Percentiles rank a stretch among this genome's conserved stretches.
phyloP scores from a whole-genome alignment of 2,329 filamentous ascomycete genomes.

The Balansia obtecta region DNA sequence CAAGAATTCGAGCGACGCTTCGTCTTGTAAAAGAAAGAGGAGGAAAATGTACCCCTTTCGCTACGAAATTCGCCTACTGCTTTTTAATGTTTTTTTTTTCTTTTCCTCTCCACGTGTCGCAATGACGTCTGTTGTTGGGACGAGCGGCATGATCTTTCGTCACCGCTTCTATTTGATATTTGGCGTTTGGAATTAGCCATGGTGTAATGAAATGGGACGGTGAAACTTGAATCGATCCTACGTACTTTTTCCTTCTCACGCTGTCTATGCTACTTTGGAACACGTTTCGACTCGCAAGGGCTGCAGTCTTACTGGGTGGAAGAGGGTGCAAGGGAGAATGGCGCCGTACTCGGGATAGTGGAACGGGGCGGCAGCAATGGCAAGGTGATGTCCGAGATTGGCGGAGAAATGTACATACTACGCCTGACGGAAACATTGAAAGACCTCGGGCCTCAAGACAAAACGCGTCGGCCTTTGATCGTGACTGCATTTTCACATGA shows the following conservation, averaged over 20 bases:
- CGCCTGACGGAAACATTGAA: background rate
- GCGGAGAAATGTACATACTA: background rate
- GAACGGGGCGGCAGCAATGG: no score
- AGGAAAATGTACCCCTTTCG: background rate
- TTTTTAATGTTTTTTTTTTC: background rate
- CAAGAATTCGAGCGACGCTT: slow-evolving; percentile 73
- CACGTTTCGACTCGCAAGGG: slow-evolving; percentile 4
- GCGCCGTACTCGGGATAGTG: background rate
- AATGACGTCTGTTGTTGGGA: background rate
- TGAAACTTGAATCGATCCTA: no score
- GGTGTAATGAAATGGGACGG: background rate
- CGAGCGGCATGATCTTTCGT: background rate
- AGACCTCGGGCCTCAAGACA: background rate
- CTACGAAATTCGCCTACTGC: background rate
- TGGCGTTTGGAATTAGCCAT: background rate
- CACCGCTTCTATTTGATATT: background rate
- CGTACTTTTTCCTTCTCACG: no score
- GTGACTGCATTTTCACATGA: background rate
- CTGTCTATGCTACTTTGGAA: slow-evolving; percentile 1
- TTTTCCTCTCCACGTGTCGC: slow-evolving; percentile 1
- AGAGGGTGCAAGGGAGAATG: no score
- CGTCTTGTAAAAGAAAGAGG: slow-evolving; percentile 11
- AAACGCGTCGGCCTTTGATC: no score
- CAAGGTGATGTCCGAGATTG: background rate
- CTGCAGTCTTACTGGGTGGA: background rate